Evolutionary conservation across 306 rosid species (phyloP).

Genomic region (Prosopis cineraria): DNA sequence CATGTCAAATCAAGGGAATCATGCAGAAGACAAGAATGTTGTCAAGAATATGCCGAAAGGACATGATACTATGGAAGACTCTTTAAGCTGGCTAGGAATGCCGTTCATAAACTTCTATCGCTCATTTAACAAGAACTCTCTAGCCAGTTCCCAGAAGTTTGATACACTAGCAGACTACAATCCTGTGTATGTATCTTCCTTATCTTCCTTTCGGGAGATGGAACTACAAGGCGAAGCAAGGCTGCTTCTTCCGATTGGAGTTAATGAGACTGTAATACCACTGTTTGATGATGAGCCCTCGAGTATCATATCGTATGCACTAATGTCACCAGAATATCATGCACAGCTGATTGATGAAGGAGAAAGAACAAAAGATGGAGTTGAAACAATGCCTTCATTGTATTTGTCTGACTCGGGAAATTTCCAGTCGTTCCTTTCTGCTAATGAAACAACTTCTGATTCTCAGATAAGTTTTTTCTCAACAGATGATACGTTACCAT

Average conservation of each 20-base stretch:
- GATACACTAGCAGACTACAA: slow-evolving; percentile 55
- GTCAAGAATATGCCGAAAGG: slow-evolving; percentile 49
- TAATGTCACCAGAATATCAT: slow-evolving; percentile 64
- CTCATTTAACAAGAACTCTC: slow-evolving; percentile 60
- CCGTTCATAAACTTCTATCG: slow-evolving; percentile 76
- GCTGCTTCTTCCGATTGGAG: slow-evolving; percentile 73
- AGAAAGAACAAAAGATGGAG: slow-evolving; percentile 58
- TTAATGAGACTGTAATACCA: slow-evolving; percentile 77
- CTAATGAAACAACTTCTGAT: slow-evolving; percentile 62
- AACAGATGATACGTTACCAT: slow-evolving; percentile 58
- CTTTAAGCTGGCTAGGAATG: slow-evolving; percentile 70
- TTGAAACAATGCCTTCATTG: slow-evolving; percentile 42
- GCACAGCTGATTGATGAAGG: slow-evolving; percentile 57
- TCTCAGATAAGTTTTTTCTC: slow-evolving; percentile 63
- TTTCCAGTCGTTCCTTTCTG: slow-evolving; percentile 49
- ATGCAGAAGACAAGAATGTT: slow-evolving; percentile 51
- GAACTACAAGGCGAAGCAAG: slow-evolving; percentile 82
- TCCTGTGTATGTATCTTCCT: slow-evolving; percentile 69
- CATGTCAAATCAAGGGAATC: slow-evolving; percentile 43
- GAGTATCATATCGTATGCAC: slow-evolving; percentile 80
- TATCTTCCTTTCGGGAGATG: slow-evolving; percentile 68
- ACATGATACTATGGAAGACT: slow-evolving; percentile 60
- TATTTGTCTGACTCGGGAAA: slow-evolving; percentile 50
- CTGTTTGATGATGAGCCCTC: slow-evolving; percentile 92
- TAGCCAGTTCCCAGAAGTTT: slow-evolving; percentile 57